These are phyloP conservation scores for Bipolaris oryzae DNA, from an alignment of 2,329 filamentous ascomycete species.

Conservation along the genomic window DNA sequence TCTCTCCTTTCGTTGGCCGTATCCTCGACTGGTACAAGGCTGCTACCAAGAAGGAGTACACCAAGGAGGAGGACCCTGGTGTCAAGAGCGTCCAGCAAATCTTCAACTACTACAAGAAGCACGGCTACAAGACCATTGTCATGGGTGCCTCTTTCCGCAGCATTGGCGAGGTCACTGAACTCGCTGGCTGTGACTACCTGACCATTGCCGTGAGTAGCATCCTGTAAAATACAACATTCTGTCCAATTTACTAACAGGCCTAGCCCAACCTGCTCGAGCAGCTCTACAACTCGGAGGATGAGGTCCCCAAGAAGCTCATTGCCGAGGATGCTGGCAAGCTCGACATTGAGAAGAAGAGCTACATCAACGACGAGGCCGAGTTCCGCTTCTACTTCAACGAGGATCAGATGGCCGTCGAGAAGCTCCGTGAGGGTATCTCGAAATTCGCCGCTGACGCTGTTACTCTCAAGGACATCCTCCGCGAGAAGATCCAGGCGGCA, in stretches of 20 bases:
- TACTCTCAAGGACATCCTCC: conserved; percentile 90
- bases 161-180: conserved; percentile 94
- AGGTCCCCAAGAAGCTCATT: conserved; percentile 93
- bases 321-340: conserved; percentile 68
- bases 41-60: conserved; percentile 89
- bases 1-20: conserved; percentile 98
- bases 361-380: conserved; percentile 83
- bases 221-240: background rate
- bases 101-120: conserved; percentile 99
- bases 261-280: conserved; percentile 93
- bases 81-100: conserved; percentile 92
- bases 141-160: conserved; percentile 99
- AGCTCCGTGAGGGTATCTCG: conserved; percentile 98
- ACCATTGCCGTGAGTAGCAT: conserved; percentile 81
- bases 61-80: conserved; percentile 89
- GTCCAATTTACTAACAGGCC: conserved; percentile 18
- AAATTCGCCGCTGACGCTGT: conserved; percentile 97
- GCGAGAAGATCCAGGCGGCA: conserved; percentile 72
- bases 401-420: conserved; percentile 99
- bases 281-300: conserved; percentile 79
- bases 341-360: conserved; percentile 84
- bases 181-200: conserved; percentile 97
- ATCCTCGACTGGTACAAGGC: conserved; percentile 99
- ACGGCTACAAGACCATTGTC: conserved; percentile 98
- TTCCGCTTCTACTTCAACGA: conserved; percentile 99